Base-by-base conservation (phyloP, 441 rosid species). In the Erysimum cheiri region DNA sequence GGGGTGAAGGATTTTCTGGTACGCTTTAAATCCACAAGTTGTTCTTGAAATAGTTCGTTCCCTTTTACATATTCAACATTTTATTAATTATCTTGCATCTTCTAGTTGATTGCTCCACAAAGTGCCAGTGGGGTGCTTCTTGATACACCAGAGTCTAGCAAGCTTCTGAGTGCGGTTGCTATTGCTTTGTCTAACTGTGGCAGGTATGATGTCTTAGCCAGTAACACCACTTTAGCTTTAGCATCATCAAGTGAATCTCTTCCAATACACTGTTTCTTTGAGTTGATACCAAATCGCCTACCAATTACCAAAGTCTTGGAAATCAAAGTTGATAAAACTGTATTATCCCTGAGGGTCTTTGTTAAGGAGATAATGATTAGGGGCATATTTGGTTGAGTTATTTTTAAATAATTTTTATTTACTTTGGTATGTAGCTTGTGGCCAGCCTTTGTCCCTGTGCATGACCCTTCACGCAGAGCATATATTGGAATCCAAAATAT, bases 391-490 rank as follows among this genome's bases (percentile, higher is more conserved):
- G 46, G 47, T 61, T 69, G 37, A 52, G 19, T 37, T 22, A 0
- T 46, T 14, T 6, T 46, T 22, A 22, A 66, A 12, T 55, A 52
- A 64, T 33, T 35, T 60, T 48, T 73, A 39, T 71, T 59, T 67
- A 33, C 69, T 73, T 67, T 71, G 70, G 60, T 37, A 67, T 85
- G 80, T 86, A 93, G 99, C 84, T 83, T 85, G 80, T 93, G 94
- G 97, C 96, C 99, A 57, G 94, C 93, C 67, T 93, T 96, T 85
- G 98, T 96, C 76, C 98, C 99, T 32, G 98, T 96, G 69, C 98
- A 91, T 44, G 98, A 87, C 80, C 98, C 98, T 80, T 91, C 99
- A 22, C 85, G 98, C 56, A 80, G 87, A 76, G 93, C 99, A 69
- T 88, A 84, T 81, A 89, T 91, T 72, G 98, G 98, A 67, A 93